These are phyloP conservation scores for Rosa rugosa DNA, from an alignment of 306 rosid species.

Conservation along the genomic window DNA sequence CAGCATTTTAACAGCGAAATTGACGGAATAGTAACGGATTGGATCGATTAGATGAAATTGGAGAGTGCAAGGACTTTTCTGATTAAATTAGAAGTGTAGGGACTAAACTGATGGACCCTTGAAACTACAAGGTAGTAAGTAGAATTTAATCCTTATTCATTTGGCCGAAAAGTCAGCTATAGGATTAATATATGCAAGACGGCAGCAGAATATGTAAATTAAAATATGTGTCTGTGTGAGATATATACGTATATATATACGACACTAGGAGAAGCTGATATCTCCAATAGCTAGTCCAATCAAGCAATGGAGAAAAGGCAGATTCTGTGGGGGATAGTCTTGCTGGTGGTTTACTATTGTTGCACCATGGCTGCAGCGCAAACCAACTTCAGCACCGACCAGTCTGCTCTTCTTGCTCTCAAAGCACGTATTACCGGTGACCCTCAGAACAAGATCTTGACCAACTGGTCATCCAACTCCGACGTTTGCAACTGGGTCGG, in stretches of 20 bases:
- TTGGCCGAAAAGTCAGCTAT: background rate
- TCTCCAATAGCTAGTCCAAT: background rate
- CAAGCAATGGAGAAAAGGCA: background rate
- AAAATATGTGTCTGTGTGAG: background rate
- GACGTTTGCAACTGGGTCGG: conserved; percentile 26
- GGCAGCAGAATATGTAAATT: background rate
- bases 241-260: too few species aligned
- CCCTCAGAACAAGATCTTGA: background rate
- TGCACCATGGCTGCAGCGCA: background rate
- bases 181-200: background rate
- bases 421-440: conserved; percentile 17
- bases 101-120: too few species aligned
- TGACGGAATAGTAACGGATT: too few species aligned
- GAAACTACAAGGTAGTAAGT: too few species aligned
- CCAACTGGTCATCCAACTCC: conserved; percentile 21
- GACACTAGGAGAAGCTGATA: background rate
- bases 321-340: background rate
- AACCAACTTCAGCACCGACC: conserved; percentile 12
- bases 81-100: too few species aligned
- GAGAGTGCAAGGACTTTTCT: too few species aligned
- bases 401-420: conserved; percentile 23
- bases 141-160: too few species aligned
- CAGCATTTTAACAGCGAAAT: too few species aligned
- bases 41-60: too few species aligned
- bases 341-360: background rate